Percentiles rank a stretch among this genome's conserved stretches.
phyloP scores from a whole-genome alignment of 2,329 filamentous ascomycete genomes.

The Trichoderma sp. region DNA sequence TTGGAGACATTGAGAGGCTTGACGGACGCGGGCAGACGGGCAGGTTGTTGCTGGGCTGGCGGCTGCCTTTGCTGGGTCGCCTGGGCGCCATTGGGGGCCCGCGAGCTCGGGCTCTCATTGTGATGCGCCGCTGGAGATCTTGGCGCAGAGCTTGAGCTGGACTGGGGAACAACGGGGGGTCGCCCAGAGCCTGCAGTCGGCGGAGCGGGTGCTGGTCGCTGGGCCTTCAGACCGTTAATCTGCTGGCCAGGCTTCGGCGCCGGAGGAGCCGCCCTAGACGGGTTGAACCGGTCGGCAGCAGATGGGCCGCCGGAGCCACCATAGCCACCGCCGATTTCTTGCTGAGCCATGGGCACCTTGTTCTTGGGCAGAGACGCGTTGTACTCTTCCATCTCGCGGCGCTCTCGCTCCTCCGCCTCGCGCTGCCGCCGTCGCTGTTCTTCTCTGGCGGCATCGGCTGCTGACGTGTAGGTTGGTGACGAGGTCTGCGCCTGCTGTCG shows the following conservation, averaged over 20 bases:
- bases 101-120: slow-evolving; percentile 55
- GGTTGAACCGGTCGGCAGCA: slow-evolving; percentile 75
- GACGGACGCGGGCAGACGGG: slow-evolving; percentile 63
- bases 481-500: slow-evolving; percentile 61
- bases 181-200: slow-evolving; percentile 51
- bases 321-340: slow-evolving; percentile 75
- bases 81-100: slow-evolving; percentile 59
- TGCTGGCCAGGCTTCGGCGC: slow-evolving; percentile 68
- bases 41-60: slow-evolving; percentile 47
- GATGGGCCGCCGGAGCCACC: slow-evolving; percentile 44
- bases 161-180: slow-evolving; percentile 53
- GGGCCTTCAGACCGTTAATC: slow-evolving; percentile 63
- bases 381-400: slow-evolving; percentile 81
- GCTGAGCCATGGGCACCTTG: slow-evolving; percentile 79
- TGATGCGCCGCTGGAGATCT: slow-evolving; percentile 47
- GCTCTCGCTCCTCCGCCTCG: slow-evolving; percentile 66
- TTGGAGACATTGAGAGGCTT: slow-evolving; percentile 82
- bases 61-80: slow-evolving; percentile 53
- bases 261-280: slow-evolving; percentile 79
- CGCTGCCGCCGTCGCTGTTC: slow-evolving; percentile 62
- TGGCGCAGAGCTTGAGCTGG: slow-evolving; percentile 52
- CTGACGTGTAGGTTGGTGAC: slow-evolving; percentile 55
- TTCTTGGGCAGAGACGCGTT: slow-evolving; percentile 86
- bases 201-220: slow-evolving; percentile 79
- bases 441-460: slow-evolving; percentile 53